Evolutionary conservation across 352 stramenopile species (phyloP).

Genomic region (Phytopythium mirpurense): DNA sequence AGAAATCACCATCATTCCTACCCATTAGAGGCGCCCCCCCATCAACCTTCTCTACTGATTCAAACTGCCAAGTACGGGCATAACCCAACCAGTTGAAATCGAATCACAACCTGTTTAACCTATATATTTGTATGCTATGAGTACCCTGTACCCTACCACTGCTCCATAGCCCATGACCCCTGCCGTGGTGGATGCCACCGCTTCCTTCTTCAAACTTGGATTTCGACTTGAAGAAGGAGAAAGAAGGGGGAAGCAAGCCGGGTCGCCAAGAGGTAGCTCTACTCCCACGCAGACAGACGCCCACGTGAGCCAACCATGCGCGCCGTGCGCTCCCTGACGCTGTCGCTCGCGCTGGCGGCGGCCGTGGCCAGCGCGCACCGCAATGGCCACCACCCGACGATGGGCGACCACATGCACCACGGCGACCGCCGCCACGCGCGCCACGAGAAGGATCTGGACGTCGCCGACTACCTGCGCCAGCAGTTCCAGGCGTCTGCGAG

Average conservation of each 20-base stretch:
- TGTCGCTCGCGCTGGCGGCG: constrained; percentile 15
- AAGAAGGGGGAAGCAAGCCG: constrained; percentile 9
- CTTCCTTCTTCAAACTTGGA: constrained; percentile 19
- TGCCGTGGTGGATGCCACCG: not conserved
- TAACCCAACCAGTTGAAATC: not conserved
- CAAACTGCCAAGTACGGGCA: not conserved
- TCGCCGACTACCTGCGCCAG: constrained; percentile 27
- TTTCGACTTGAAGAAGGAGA: constrained; percentile 29
- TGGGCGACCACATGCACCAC: constrained; percentile 1
- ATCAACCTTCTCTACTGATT: not conserved
- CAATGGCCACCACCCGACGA: constrained; percentile 4
- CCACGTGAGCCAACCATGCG: constrained; percentile 7
- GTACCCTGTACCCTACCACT: not conserved
- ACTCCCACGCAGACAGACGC: too few species aligned
- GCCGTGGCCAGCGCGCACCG: constrained; percentile 16
- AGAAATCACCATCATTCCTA: constrained; percentile 1
- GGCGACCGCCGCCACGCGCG: constrained; percentile 3
- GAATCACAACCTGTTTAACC: not conserved
- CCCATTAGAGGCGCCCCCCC: not conserved
- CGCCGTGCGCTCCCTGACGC: constrained; percentile 14
- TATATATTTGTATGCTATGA: not conserved
- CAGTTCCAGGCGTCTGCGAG: constrained; percentile 34
- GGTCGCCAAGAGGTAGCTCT: too few species aligned
- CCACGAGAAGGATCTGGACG: constrained; percentile 10
- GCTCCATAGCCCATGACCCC: not conserved